Conservation (phyloP, 148 eudicot genomes). For the Salicornia ramosissima region DNA sequence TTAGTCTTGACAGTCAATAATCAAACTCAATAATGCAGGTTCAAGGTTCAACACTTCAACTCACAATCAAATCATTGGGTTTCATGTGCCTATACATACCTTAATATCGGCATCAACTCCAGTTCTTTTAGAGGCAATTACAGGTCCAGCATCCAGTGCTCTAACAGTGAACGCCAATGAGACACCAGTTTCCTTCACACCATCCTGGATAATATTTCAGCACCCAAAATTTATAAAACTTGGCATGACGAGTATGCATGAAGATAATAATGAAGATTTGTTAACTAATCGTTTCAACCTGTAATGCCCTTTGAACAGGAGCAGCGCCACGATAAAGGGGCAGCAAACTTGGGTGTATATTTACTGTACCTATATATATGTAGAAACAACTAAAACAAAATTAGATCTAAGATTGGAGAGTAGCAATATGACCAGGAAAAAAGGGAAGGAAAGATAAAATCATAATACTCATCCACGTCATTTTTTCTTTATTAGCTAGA, state of each 20-base stretch:
- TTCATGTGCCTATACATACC: constrained; percentile 40
- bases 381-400: not conserved
- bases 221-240: constrained; percentile 8
- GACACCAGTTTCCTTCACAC: constrained; percentile 89
- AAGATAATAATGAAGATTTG: constrained; percentile 3
- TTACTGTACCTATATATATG: constrained; percentile 69
- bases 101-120: constrained; percentile 65
- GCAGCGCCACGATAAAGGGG: constrained; percentile 99
- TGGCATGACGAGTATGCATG: constrained; percentile 15
- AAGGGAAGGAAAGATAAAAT: not conserved
- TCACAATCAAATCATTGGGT: not conserved
- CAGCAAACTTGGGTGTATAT: constrained; percentile 93
- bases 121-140: constrained; percentile 62
- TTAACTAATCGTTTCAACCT: constrained; percentile 41
- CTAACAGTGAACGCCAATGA: constrained; percentile 88
- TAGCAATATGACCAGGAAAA: not conserved
- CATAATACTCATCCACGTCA: not conserved
- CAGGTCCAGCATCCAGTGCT: constrained; percentile 89
- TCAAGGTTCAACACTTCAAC: not conserved
- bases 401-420: not conserved
- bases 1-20: not conserved
- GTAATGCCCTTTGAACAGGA: constrained; percentile 98
- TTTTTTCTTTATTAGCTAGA: not conserved
- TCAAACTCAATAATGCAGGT: not conserved
- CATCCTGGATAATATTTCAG: constrained; percentile 53